Conservation (phyloP, 2,329 filamentous ascomycete genomes). For the Aspergillus ruber region DNA sequence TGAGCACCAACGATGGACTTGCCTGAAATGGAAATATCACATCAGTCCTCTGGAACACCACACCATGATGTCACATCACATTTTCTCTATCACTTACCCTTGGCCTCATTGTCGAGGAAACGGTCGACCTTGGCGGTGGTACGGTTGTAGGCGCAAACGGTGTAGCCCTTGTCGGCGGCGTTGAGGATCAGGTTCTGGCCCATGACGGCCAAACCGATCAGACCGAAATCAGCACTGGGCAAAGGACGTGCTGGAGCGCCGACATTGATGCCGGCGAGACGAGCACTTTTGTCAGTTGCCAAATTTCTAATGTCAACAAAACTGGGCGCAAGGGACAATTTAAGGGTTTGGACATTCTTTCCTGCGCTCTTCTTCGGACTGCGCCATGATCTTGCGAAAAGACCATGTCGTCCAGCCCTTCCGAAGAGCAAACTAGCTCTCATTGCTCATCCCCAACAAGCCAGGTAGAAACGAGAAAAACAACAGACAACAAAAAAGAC, state of each 20-base stretch:
- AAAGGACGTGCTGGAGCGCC: constrained; percentile 52
- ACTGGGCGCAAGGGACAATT: constrained; percentile 6
- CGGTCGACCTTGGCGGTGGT: constrained; percentile 96
- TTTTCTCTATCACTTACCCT: constrained; percentile 48
- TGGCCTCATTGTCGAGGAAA: constrained; percentile 85
- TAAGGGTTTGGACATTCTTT: neutral
- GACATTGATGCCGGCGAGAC: constrained; percentile 67
- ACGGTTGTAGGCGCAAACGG: constrained; percentile 96
- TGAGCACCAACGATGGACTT: constrained; percentile 93
- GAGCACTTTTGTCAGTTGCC: constrained; percentile 56
- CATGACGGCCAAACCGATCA: constrained; percentile 91
- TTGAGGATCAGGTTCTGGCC: constrained; percentile 83
- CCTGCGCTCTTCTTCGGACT: no score
- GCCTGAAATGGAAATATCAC: constrained; percentile 41
- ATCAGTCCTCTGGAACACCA: constrained; percentile 25
- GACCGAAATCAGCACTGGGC: constrained; percentile 76
- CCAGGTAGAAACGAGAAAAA: constrained; percentile 1
- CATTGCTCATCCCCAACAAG: constrained; percentile 1
- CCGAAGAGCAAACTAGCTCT: neutral
- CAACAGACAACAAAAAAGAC: neutral
- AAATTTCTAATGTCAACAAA: constrained; percentile 27
- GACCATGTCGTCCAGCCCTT: neutral
- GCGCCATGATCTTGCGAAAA: no score
- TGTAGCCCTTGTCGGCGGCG: constrained; percentile 88
- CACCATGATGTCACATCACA: neutral